Evolutionary conservation across 495 filamentous ascomycete genomes (phyloP).

Genomic region (Jackrogersella multiformis): DNA sequence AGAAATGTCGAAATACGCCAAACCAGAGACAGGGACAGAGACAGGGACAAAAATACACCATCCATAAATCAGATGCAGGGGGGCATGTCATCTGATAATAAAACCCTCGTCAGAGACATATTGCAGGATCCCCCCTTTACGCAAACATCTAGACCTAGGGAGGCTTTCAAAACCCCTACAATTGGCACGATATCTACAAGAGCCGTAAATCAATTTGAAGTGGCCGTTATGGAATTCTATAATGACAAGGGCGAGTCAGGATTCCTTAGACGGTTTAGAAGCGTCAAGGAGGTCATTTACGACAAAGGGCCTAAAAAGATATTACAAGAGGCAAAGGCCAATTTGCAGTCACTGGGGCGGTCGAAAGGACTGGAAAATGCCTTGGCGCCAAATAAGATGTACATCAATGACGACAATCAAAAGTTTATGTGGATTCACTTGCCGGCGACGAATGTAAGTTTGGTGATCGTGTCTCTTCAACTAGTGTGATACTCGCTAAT

Average conservation of each 20-base stretch:
- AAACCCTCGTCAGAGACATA: background rate
- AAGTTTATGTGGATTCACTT: conserved; percentile 19
- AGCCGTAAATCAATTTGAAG: background rate
- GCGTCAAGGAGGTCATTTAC: conserved; percentile 2
- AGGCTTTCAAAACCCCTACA: background rate
- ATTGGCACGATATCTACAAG: too few species aligned
- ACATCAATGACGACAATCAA: background rate
- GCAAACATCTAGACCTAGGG: background rate
- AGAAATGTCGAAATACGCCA: too few species aligned
- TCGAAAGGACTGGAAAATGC: background rate
- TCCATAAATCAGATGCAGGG: background rate
- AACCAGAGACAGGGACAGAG: background rate
- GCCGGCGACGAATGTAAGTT: conserved; percentile 25
- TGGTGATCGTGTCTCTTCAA: background rate
- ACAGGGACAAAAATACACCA: too few species aligned
- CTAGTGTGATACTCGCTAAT: background rate
- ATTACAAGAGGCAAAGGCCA: background rate
- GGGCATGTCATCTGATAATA: background rate
- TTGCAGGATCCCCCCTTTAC: background rate
- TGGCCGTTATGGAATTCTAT: background rate
- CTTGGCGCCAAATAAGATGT: background rate
- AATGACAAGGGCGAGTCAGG: background rate
- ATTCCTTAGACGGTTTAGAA: background rate
- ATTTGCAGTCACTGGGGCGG: background rate
- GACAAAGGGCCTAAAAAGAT: conserved; percentile 6